Evolutionary conservation across 208 protist species (phyloP).

Genomic region (Acanthamoeba polyphaga): DNA sequence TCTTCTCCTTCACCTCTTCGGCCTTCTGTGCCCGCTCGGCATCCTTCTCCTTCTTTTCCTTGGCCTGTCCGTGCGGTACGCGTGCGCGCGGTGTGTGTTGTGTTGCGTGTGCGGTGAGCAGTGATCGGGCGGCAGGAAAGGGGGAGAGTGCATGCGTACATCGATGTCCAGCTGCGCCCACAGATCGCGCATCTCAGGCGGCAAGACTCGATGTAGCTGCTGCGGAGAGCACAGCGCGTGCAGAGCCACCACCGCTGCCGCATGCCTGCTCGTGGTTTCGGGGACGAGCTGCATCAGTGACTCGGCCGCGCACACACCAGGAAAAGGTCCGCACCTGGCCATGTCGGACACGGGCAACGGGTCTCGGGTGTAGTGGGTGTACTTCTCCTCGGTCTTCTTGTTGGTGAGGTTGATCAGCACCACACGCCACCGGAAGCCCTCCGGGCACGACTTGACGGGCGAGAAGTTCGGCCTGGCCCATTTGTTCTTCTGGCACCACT

Average conservation of each 20-base stretch:
- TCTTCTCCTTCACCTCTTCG: slow-evolving; percentile 69
- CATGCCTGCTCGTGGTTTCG: not conserved
- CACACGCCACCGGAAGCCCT: slow-evolving; percentile 47
- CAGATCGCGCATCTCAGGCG: slow-evolving; percentile 67
- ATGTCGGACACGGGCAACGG: slow-evolving; percentile 14
- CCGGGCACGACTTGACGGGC: slow-evolving; percentile 1
- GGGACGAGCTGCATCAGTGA: not conserved
- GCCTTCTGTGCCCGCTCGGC: not conserved
- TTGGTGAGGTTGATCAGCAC: slow-evolving; percentile 72
- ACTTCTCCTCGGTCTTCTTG: slow-evolving; percentile 74
- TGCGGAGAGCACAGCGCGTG: slow-evolving; percentile 56
- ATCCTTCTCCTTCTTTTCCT: slow-evolving; percentile 57
- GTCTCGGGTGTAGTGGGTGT: slow-evolving; percentile 60
- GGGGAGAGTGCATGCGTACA: not conserved
- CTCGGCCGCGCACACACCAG: not conserved
- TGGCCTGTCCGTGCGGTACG: not conserved
- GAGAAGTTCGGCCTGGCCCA: slow-evolving; percentile 63
- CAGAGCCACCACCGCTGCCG: slow-evolving; percentile 47
- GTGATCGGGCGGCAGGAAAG: no score
- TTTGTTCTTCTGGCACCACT: slow-evolving; percentile 76
- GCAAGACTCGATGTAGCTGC: slow-evolving; percentile 53
- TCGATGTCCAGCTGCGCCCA: slow-evolving; percentile 66
- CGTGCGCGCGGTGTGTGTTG: not conserved
- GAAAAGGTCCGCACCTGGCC: slow-evolving; percentile 16
- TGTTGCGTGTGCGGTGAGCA: not conserved